Conservation (phyloP, 2,329 filamentous ascomycete genomes). For the Elsinoe batatas region DNA sequence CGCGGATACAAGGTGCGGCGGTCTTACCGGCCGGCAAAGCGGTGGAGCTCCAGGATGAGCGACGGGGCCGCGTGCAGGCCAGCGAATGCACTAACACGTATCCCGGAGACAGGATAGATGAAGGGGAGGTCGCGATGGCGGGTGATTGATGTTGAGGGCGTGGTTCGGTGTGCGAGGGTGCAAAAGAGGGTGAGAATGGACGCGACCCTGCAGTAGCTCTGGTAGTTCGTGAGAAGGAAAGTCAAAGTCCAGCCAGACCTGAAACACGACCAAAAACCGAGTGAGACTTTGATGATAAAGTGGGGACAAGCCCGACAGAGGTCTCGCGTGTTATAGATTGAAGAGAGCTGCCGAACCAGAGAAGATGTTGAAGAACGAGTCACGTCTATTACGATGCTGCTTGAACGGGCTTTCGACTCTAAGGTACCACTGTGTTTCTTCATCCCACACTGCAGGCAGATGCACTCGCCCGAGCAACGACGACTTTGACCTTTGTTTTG, state of each 20-base stretch:
- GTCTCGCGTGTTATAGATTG: neutral
- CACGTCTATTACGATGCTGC: too few relatives aligned
- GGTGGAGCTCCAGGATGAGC: neutral
- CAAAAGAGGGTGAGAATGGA: neutral
- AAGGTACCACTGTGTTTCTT: neutral
- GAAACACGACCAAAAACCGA: conserved; percentile 7
- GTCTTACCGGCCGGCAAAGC: neutral
- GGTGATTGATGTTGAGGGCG: neutral
- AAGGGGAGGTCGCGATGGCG: neutral
- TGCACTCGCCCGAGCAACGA: neutral
- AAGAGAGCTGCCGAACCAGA: neutral
- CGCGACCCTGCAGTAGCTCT: conserved; percentile 9
- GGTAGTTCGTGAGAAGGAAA: neutral
- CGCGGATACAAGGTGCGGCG: neutral
- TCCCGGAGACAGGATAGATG: neutral
- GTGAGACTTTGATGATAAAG: conserved; percentile 7
- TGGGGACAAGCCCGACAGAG: neutral
- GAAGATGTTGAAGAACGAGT: neutral
- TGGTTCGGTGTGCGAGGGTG: neutral
- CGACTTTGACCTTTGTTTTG: neutral
- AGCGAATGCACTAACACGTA: neutral
- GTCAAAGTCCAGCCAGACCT: neutral
- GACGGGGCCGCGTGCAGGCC: neutral
- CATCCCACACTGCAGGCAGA: neutral
- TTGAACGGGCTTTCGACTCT: too few relatives aligned